phyloP scores from a whole-genome alignment of 352 stramenopile species.

The Poterioochromonas sp. region DNA sequence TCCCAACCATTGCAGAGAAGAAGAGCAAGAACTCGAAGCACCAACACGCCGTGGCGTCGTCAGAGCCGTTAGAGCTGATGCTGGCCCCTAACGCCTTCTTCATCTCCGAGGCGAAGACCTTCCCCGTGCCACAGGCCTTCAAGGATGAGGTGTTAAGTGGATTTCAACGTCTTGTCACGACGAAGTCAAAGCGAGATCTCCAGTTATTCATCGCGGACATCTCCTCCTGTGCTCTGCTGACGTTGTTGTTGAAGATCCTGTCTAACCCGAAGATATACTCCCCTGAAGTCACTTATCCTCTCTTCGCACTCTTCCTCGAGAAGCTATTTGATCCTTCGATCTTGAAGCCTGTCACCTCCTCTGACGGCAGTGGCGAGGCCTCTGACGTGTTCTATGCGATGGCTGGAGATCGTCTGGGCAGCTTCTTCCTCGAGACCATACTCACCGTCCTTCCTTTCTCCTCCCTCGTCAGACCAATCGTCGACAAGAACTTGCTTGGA shows the following conservation, averaged over 20 bases:
- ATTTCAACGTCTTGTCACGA: not conserved
- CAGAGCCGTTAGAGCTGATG: not conserved
- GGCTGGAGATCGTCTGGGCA: conserved; percentile 18
- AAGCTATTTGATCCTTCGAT: not conserved
- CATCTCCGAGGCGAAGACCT: not conserved
- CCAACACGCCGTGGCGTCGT: conserved; percentile 19
- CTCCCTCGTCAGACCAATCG: not conserved
- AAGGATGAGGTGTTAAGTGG: not conserved
- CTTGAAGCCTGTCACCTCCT: not conserved
- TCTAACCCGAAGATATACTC: not conserved
- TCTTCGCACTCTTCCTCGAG: too few relatives aligned
- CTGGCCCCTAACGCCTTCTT: not conserved
- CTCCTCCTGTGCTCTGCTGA: conserved; percentile 2
- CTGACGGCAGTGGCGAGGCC: not conserved
- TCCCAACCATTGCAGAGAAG: conserved; percentile 21
- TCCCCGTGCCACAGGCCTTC: conserved; percentile 9
- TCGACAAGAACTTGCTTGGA: not conserved
- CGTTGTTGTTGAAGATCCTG: conserved; percentile 1
- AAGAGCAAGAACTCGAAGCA: conserved; percentile 33
- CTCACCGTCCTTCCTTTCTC: not conserved
- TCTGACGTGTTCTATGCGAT: conserved; percentile 5
- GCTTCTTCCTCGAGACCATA: conserved; percentile 24
- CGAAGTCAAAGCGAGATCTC: not conserved
- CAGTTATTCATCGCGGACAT: not conserved
- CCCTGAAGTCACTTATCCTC: not conserved